A percentile compares a stretch with the other conserved stretches of the same genome.
These are phyloP conservation scores for Russula compacta DNA, from an alignment of 768 basidiomycete genomes.

Conservation along the genomic window DNA sequence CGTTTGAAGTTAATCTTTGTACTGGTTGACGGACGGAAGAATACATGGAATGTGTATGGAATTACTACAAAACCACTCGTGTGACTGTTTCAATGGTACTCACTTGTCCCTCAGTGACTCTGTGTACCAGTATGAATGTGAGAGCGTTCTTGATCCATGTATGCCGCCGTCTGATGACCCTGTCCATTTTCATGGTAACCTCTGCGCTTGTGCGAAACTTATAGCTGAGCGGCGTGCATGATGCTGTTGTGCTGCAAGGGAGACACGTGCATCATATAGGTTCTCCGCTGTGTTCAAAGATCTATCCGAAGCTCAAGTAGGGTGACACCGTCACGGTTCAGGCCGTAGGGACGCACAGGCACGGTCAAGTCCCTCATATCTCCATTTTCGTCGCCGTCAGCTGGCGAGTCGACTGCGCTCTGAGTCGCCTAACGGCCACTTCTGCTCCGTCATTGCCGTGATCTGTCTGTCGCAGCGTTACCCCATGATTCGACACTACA, in stretches of 20 bases:
- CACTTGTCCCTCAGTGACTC: background rate
- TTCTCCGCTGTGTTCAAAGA: background rate
- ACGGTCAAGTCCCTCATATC: too few relatives aligned
- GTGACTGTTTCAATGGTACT: background rate
- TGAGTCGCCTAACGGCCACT: too few relatives aligned
- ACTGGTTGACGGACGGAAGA: background rate
- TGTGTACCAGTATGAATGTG: background rate
- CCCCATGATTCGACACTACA: too few relatives aligned
- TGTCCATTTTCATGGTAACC: background rate
- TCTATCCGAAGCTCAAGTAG: too few relatives aligned
- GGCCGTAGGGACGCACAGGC: too few relatives aligned
- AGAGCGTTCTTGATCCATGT: background rate
- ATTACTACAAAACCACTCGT: background rate
- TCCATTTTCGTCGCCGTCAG: too few relatives aligned
- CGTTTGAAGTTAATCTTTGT: constrained; percentile 11
- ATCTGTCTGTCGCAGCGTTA: too few relatives aligned
- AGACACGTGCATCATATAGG: too few relatives aligned
- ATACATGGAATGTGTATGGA: background rate
- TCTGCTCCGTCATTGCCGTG: too few relatives aligned
- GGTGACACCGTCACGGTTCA: too few relatives aligned
- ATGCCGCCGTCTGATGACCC: background rate
- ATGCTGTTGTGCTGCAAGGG: background rate
- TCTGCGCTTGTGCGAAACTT: background rate
- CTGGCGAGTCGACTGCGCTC: too few relatives aligned
- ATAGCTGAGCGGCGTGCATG: background rate